These are phyloP conservation scores for Carallia pectinifolia DNA, from an alignment of 345 rosid species.

Conservation along the genomic window DNA sequence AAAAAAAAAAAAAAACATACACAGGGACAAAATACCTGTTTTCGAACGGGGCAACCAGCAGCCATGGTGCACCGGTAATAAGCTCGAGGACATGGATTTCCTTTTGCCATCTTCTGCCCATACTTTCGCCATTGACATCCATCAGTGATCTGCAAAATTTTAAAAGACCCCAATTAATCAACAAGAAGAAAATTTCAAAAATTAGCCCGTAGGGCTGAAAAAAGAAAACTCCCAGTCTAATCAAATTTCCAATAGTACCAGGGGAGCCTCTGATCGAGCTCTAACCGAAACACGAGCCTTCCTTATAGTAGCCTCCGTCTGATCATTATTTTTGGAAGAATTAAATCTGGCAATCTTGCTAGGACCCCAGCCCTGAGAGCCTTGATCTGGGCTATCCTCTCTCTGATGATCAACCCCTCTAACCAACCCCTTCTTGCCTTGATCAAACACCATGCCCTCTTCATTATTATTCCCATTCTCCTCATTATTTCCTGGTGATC, in stretches of 20 bases:
- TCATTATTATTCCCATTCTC: conserved; percentile 18
- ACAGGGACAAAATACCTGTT: conserved; percentile 40
- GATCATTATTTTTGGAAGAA: conserved; percentile 46
- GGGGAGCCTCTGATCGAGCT: conserved; percentile 52
- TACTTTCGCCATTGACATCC: conserved; percentile 83
- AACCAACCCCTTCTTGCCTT: conserved; percentile 25
- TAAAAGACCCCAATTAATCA: background rate
- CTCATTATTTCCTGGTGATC: conserved; percentile 33
- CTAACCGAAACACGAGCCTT: conserved; percentile 70
- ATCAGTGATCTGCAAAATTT: conserved; percentile 46
- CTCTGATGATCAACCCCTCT: conserved; percentile 21
- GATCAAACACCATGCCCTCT: conserved; percentile 14
- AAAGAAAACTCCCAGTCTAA: background rate
- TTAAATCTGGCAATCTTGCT: conserved; percentile 47
- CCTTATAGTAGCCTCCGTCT: conserved; percentile 66
- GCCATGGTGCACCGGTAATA: conserved; percentile 82
- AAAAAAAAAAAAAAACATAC: background rate
- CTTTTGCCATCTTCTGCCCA: conserved; percentile 81
- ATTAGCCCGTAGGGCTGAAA: background rate
- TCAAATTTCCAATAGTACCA: conserved; percentile 13
- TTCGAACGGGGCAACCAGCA: conserved; percentile 74
- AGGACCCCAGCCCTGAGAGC: conserved; percentile 23
- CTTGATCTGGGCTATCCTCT: conserved; percentile 47
- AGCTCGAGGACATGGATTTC: conserved; percentile 80
- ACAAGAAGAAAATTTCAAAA: background rate